Evolutionary conservation across 2,329 filamentous ascomycete genomes (phyloP).

Genomic region (Domatiomyces globalis): DNA sequence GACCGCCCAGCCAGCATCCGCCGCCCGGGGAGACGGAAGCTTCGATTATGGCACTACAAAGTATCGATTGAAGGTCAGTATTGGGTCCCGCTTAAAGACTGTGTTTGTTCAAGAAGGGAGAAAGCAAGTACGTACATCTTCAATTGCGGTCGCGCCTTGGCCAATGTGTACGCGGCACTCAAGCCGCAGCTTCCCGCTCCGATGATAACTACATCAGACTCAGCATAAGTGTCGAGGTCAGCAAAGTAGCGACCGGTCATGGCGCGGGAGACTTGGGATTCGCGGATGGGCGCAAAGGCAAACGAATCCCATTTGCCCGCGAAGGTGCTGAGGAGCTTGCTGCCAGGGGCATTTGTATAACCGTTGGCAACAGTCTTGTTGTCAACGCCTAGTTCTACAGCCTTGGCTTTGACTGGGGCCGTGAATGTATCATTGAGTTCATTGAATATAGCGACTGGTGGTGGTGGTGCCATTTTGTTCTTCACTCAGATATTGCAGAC

Average conservation of each 20-base stretch:
- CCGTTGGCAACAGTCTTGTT: slow-evolving; percentile 30
- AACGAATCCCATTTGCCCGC: slow-evolving; percentile 69
- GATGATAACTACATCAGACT: slow-evolving; percentile 87
- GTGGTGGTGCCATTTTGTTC: slow-evolving; percentile 19
- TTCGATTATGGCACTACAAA: slow-evolving; percentile 56
- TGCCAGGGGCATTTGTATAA: slow-evolving; percentile 21
- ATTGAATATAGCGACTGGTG: slow-evolving; percentile 55
- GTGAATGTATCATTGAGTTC: slow-evolving; percentile 21
- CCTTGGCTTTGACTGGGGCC: slow-evolving; percentile 28
- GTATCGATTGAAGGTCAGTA: too few species aligned
- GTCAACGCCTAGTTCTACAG: slow-evolving; percentile 28
- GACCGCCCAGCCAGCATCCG: slow-evolving; percentile 83
- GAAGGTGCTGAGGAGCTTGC: slow-evolving; percentile 49
- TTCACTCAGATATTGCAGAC: slow-evolving; percentile 21
- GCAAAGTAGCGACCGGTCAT: slow-evolving; percentile 90
- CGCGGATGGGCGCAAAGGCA: slow-evolving; percentile 72
- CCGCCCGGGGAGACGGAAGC: slow-evolving; percentile 71
- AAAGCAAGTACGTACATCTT: slow-evolving; percentile 42
- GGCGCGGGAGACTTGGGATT: slow-evolving; percentile 80
- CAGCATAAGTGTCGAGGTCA: slow-evolving; percentile 77
- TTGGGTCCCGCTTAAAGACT: too few species aligned
- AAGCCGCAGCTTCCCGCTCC: slow-evolving; percentile 82
- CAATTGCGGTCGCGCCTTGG: slow-evolving; percentile 69
- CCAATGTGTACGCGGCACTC: slow-evolving; percentile 70
- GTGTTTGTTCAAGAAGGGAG: not conserved